Conservation (phyloP, 768 basidiomycete genomes). For the Podaxis pistillaris region DNA sequence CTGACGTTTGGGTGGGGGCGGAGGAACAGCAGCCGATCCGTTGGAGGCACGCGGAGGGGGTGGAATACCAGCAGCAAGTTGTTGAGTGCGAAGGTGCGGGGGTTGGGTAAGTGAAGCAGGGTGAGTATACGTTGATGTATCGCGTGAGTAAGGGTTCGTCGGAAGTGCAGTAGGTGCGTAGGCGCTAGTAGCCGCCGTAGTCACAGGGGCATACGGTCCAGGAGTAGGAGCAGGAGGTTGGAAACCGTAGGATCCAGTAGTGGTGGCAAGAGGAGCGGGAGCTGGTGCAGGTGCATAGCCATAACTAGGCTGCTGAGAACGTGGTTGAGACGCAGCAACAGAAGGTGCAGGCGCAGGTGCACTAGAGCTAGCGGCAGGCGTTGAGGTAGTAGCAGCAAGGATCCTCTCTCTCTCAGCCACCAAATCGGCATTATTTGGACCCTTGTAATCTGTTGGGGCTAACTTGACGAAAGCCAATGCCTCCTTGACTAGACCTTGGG, state of each 20-base stretch:
- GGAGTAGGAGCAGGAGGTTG: constrained; percentile 18
- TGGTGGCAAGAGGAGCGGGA: not conserved
- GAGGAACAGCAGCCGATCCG: constrained; percentile 26
- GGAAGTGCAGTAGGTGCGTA: constrained; percentile 17
- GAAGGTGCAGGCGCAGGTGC: constrained; percentile 21
- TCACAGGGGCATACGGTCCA: constrained; percentile 16
- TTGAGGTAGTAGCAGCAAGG: constrained; percentile 29
- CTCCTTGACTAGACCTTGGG: constrained; percentile 85
- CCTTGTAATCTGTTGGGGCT: constrained; percentile 78
- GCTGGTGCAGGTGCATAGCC: constrained; percentile 7
- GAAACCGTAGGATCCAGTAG: constrained; percentile 22
- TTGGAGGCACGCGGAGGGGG: constrained; percentile 42
- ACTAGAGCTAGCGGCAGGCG: constrained; percentile 22
- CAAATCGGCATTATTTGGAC: constrained; percentile 38
- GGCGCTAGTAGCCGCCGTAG: not conserved
- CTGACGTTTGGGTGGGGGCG: constrained; percentile 58
- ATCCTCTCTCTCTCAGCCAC: constrained; percentile 38
- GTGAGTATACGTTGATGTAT: not conserved
- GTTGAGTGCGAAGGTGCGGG: constrained; percentile 35
- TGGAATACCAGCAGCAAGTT: constrained; percentile 36
- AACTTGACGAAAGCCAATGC: constrained; percentile 77
- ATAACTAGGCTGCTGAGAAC: constrained; percentile 1
- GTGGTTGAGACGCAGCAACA: constrained; percentile 13
- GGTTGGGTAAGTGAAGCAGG: constrained; percentile 18
- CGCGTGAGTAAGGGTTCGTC: constrained; percentile 17